Evolutionary conservation across 2,329 filamentous ascomycete species (phyloP).

Genomic region (Sporothrix curviconia): DNA sequence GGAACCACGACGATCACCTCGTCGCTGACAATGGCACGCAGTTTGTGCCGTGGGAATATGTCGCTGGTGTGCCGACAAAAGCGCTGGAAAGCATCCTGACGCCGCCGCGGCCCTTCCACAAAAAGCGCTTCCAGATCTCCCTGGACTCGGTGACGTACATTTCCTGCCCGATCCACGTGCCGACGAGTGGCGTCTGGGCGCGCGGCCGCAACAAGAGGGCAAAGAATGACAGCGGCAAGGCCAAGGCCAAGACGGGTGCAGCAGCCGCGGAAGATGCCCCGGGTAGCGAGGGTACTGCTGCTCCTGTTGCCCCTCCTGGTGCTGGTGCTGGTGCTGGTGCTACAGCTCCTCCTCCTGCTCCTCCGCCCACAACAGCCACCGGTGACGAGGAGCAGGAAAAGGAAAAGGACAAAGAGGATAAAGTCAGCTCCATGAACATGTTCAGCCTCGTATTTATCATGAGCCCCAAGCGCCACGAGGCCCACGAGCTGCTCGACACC

Average conservation of each 20-base stretch:
- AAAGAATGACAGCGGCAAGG: constrained; percentile 13
- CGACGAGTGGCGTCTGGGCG: constrained; percentile 68
- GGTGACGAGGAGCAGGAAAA: neutral
- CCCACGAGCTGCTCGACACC: constrained; percentile 65
- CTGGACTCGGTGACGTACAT: constrained; percentile 75
- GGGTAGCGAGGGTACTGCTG: too few species aligned
- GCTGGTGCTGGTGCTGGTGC: too few species aligned
- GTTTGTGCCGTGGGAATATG: constrained; percentile 62
- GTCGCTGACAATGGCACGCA: constrained; percentile 51
- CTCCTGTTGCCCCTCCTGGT: too few species aligned
- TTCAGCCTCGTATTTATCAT: constrained; percentile 95
- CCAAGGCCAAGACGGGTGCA: neutral
- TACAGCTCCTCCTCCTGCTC: too few species aligned
- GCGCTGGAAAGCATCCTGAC: constrained; percentile 76
- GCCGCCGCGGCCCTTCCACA: constrained; percentile 69
- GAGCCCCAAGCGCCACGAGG: constrained; percentile 70
- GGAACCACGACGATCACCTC: constrained; percentile 49
- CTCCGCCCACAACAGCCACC: neutral
- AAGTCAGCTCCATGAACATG: constrained; percentile 78
- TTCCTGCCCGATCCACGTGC: constrained; percentile 76
- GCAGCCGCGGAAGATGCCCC: neutral
- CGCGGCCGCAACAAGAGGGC: constrained; percentile 25
- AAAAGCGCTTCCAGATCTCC: constrained; percentile 73
- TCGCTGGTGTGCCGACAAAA: constrained; percentile 67
- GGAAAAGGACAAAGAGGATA: constrained; percentile 46